Evolutionary conservation across 768 basidiomycete genomes (phyloP).

Genomic region (Mycena polygramma): DNA sequence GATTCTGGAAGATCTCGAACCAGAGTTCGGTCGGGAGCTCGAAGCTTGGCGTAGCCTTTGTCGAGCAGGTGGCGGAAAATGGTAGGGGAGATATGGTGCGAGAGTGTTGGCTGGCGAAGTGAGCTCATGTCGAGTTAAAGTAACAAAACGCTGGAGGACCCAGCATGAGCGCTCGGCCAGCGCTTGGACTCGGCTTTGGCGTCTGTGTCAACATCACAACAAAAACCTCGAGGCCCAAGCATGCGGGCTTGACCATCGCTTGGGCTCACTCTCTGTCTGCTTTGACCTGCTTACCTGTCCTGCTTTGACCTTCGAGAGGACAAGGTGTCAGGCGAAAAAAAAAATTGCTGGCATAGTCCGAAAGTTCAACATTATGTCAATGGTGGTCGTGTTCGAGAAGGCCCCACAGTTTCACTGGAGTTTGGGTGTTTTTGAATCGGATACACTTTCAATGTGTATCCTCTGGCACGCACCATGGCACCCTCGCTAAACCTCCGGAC

Average conservation of each 20-base stretch:
- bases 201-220: too few relatives aligned
- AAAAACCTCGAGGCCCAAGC: background rate
- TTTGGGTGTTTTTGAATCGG: too few relatives aligned
- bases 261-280: background rate
- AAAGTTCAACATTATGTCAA: too few relatives aligned
- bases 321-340: too few relatives aligned
- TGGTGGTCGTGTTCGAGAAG: too few relatives aligned
- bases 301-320: background rate
- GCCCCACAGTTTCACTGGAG: too few relatives aligned
- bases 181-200: background rate
- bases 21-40: slow-evolving; percentile 31
- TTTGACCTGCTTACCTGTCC: background rate
- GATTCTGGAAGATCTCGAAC: slow-evolving; percentile 20
- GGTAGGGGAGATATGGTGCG: background rate
- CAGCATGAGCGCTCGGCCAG: background rate
- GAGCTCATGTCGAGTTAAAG: background rate
- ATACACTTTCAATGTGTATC: too few relatives aligned
- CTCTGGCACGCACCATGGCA: too few relatives aligned
- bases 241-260: background rate
- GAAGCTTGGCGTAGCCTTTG: background rate
- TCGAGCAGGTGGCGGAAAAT: background rate
- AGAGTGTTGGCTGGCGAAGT: background rate
- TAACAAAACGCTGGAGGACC: background rate
- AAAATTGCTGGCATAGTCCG: too few relatives aligned
- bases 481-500: too few relatives aligned